phyloP scores from a whole-genome alignment of 192 early-diverging fungal species.

The Kappamyces sp. region DNA sequence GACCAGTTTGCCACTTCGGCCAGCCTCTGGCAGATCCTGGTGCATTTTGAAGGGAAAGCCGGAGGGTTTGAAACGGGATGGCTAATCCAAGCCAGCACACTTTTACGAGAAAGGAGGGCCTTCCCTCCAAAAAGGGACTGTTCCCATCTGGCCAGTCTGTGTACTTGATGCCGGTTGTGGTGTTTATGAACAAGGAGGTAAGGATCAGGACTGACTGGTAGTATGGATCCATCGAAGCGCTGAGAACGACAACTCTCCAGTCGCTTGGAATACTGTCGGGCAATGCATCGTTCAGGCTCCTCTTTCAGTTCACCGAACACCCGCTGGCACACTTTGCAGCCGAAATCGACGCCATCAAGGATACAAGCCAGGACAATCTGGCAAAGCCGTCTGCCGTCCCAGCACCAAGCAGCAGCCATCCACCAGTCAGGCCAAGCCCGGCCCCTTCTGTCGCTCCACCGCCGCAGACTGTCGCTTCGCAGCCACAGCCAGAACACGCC shows the following conservation, averaged over 20 bases:
- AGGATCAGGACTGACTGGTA: constrained; percentile 17
- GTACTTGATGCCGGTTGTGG: constrained; percentile 58
- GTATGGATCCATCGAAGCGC: constrained; percentile 46
- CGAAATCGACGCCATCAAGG: constrained; percentile 29
- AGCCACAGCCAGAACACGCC: not conserved
- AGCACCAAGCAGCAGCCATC: too few species aligned
- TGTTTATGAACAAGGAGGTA: constrained; percentile 65
- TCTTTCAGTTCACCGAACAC: constrained; percentile 50
- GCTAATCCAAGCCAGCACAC: not conserved
- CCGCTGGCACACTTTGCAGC: constrained; percentile 40
- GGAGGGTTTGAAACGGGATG: not conserved
- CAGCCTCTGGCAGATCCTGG: constrained; percentile 67
- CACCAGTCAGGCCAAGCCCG: too few species aligned
- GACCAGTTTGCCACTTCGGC: constrained; percentile 49
- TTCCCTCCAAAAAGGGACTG: constrained; percentile 17
- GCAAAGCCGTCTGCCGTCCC: too few species aligned
- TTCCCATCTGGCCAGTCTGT: constrained; percentile 23
- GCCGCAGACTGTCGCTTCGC: not conserved
- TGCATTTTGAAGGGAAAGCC: constrained; percentile 44
- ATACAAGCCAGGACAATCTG: too few species aligned
- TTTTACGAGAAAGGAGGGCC: not conserved
- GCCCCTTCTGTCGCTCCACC: not conserved
- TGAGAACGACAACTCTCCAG: constrained; percentile 65
- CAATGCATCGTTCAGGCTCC: constrained; percentile 62
- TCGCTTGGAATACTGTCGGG: constrained; percentile 63